phyloP scores from a whole-genome alignment of 2,329 filamentous ascomycete species.

The Paecilomyces variotii region DNA sequence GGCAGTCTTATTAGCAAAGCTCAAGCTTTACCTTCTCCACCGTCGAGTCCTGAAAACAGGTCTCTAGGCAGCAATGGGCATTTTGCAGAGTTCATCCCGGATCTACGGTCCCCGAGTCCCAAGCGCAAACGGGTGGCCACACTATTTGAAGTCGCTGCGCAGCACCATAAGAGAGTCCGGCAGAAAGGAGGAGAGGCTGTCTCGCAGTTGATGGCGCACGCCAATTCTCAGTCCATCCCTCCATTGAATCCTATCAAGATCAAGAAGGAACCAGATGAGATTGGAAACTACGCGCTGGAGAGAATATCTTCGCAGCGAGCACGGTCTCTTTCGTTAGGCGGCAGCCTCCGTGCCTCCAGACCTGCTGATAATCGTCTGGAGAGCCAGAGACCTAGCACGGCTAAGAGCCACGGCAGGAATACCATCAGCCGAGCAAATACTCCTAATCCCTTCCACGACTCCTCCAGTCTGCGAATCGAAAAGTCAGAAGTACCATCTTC shows the following conservation, averaged over 20 bases:
- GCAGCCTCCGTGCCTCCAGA: constrained; percentile 16
- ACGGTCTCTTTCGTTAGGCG: constrained; percentile 25
- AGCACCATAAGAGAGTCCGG: constrained; percentile 33
- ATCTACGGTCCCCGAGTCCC: constrained; percentile 31
- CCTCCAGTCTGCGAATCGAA: constrained; percentile 6
- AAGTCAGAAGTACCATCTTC: constrained; percentile 1
- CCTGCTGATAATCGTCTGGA: constrained; percentile 10
- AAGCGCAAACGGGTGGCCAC: constrained; percentile 37
- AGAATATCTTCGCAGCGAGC: constrained; percentile 20
- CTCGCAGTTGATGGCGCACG: constrained; percentile 31
- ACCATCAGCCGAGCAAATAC: constrained; percentile 10
- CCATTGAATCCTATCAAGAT: constrained; percentile 23
- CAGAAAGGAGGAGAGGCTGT: constrained; percentile 33
- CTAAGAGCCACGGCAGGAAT: constrained; percentile 11
- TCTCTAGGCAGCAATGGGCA: constrained; percentile 7
- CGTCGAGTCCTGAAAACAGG: constrained; percentile 12
- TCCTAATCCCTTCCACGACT: constrained; percentile 19
- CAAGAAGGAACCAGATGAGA: constrained; percentile 30
- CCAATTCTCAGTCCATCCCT: constrained; percentile 19
- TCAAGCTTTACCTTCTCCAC: constrained; percentile 26
- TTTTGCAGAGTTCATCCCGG: constrained; percentile 30
- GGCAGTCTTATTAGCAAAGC: constrained; percentile 24
- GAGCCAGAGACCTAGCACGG: constrained; percentile 13
- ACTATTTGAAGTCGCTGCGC: constrained; percentile 33
- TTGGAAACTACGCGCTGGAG: constrained; percentile 19